Evolutionary conservation across 805 yeast genomes (phyloP).

Genomic region (Saccharomycopsis javanensis): DNA sequence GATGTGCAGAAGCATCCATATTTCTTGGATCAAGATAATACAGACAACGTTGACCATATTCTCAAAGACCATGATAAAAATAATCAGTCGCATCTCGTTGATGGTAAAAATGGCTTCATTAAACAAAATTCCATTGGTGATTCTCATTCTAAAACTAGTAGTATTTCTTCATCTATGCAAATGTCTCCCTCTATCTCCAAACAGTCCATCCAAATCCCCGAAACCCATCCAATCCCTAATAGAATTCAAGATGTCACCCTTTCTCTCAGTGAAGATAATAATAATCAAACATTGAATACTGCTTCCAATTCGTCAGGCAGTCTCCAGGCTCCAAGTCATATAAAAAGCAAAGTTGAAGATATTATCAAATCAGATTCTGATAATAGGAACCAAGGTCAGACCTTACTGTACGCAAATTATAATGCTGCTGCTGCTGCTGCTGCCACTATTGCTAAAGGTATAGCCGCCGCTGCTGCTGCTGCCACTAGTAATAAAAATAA

Average conservation of each 20-base stretch:
- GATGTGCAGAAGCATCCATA: background rate
- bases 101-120: background rate
- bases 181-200: background rate
- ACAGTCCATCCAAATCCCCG: background rate
- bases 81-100: background rate
- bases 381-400: background rate
- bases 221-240: background rate
- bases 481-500: constrained; percentile 2
- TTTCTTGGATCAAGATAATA: background rate
- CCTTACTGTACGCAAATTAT: background rate
- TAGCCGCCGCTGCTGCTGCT: constrained; percentile 1
- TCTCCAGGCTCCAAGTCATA: background rate
- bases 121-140: background rate
- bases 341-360: background rate
- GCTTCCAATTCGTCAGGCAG: background rate
- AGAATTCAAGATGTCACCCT: background rate
- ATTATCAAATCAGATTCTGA: background rate
- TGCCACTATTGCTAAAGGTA: constrained; percentile 22
- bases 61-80: background rate
- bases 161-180: background rate
- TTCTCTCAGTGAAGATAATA: background rate
- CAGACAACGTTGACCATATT: background rate
- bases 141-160: background rate
- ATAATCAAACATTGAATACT: background rate
- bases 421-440: constrained; percentile 19